Evolutionary conservation across 768 basidiomycete species (phyloP), one percentile per base, ranked within the genome.

Genomic region (Crepidotus variabilis): DNA sequence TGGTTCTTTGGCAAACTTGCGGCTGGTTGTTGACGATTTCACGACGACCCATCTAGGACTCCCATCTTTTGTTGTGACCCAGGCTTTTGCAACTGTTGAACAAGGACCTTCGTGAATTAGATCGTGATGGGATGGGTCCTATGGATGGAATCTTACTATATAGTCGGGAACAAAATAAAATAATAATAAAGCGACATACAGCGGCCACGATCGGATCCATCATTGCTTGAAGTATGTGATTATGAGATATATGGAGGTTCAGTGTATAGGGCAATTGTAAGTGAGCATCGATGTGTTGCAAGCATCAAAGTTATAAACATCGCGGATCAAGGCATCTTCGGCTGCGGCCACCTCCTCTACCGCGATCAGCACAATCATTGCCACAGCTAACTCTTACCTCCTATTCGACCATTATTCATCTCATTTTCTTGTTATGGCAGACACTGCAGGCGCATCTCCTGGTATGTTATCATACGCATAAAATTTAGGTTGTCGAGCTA

Each of bases 1-100:
- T 0, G 87, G 87, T 59, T 85, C 83, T 61, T 77, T 79, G 13
- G 80, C 71, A 58, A 75, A 77, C 59, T 72, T 72, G 36, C 72
- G 71, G 10, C 66, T 61, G 1, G 74, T 73, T 2, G 82, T 70
- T 4, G 85, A 76, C 13, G 77, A 74, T 65, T 88, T 88, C 36
- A 86, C 71, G 10, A 81, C 79, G 3, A 84, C 64, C 72, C 75
- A 78, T 60, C 70, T 69, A 0, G 72, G 64, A 28, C 72, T 63
- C 10, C 65, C 62, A n/a, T 69, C 63, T 32, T 68, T 65, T 18
- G 72, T 65, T 14, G 66, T 61, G 2, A 69, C 68, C 69, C 70
- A 74, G 45, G 72, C 71, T 16, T 72, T 72, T 11, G 72, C 71
- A 49, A 81, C 73, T 5, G 70, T 77, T 16, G 80, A 78, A 5